A percentile compares a stretch with the other conserved stretches of the same genome.
Conservation (phyloP, 2,329 filamentous ascomycete species). For the Xylaria sp. region DNA sequence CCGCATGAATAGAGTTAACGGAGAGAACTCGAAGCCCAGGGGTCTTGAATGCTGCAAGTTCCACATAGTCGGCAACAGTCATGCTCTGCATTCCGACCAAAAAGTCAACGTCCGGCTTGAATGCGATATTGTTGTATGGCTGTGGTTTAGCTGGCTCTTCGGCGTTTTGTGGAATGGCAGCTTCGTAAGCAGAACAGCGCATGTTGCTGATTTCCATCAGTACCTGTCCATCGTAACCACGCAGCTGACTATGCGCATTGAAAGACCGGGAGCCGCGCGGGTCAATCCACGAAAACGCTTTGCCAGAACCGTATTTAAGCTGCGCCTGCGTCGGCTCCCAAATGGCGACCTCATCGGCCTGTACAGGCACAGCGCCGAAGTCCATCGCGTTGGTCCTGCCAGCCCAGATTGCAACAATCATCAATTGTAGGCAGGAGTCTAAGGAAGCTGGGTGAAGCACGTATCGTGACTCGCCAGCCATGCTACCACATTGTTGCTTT, state of each 20-base stretch:
- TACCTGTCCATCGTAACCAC: conserved; percentile 33
- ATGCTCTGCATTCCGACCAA: too few species aligned
- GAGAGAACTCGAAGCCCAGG: background rate
- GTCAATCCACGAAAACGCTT: conserved; percentile 8
- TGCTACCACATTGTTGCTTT: background rate
- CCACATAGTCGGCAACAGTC: background rate
- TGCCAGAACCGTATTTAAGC: background rate
- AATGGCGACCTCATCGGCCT: conserved; percentile 21
- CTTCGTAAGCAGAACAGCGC: conserved; percentile 38
- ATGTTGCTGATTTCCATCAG: conserved; percentile 39
- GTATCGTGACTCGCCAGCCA: conserved; percentile 28
- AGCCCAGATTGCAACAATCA: conserved; percentile 19
- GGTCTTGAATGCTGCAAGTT: conserved; percentile 6
- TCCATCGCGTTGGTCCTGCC: conserved; percentile 23
- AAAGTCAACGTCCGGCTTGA: conserved; percentile 36
- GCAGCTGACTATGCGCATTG: conserved; percentile 33
- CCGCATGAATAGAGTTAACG: too few species aligned
- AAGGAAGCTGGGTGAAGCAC: conserved; percentile 43
- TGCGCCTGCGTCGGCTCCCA: background rate
- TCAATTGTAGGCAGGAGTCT: conserved; percentile 34
- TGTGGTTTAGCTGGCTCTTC: too few species aligned
- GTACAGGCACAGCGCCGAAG: conserved; percentile 19
- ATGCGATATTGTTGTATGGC: conserved; percentile 37
- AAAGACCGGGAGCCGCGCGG: conserved; percentile 32
- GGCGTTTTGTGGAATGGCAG: conserved; percentile 36